A percentile compares a stretch with the other conserved stretches of the same genome.
These are phyloP conservation scores for Trypanosoma lewisi DNA, from an alignment of 208 protist genomes.

Conservation along the genomic window DNA sequence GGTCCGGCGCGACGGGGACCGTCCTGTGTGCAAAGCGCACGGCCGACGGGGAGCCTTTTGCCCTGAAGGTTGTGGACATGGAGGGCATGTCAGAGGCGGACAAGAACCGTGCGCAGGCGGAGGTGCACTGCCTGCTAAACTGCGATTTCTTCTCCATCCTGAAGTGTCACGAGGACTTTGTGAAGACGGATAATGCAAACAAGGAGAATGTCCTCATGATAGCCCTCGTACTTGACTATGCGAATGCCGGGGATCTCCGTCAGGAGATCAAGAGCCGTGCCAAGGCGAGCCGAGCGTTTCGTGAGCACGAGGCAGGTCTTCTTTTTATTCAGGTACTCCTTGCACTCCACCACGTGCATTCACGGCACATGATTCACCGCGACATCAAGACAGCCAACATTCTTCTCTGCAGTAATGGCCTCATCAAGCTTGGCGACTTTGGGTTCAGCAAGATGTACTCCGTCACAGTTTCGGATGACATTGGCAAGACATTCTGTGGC, in stretches of 20 bases:
- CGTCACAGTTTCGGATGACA: conserved; percentile 25
- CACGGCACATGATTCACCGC: conserved; percentile 78
- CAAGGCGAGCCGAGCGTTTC: conserved; percentile 28
- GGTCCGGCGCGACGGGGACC: conserved; percentile 10
- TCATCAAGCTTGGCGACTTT: conserved; percentile 88
- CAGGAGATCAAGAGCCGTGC: conserved; percentile 47
- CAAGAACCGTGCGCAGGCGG: conserved; percentile 60
- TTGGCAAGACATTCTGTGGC: conserved; percentile 65
- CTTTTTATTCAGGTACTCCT: conserved; percentile 74
- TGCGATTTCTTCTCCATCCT: conserved; percentile 84
- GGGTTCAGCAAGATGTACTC: conserved; percentile 71
- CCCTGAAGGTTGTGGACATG: conserved; percentile 72
- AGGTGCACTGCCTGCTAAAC: conserved; percentile 68
- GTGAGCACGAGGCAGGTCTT: conserved; percentile 49
- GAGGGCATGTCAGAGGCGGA: conserved; percentile 74
- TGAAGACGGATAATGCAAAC: conserved; percentile 44
- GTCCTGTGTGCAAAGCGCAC: conserved; percentile 26
- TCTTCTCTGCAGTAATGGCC: conserved; percentile 69
- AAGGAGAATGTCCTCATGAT: conserved; percentile 68
- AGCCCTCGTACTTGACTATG: conserved; percentile 75
- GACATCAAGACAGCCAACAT: conserved; percentile 90
- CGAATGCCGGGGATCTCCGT: conserved; percentile 63
- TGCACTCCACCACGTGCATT: conserved; percentile 84
- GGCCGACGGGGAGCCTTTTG: conserved; percentile 54
- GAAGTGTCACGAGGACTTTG: conserved; percentile 74